Base-by-base conservation (phyloP, 192 early-diverging fungal genomes). In the Coemansia sp. region DNA sequence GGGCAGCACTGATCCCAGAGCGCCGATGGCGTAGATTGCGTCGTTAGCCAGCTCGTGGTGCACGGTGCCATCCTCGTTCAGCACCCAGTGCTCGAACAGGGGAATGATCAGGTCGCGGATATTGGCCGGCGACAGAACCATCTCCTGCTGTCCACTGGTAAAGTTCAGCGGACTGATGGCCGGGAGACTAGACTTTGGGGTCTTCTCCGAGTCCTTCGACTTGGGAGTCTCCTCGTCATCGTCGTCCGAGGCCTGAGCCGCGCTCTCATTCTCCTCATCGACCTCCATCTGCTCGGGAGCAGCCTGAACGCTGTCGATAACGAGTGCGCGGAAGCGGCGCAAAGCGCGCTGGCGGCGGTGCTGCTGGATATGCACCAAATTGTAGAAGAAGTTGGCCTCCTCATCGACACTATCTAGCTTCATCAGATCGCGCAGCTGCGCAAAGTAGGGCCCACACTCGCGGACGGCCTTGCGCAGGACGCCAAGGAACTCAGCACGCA, bases 301-400 rank as follows among this genome's bases (percentile, higher is more conserved):
- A 2, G 37, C 66, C 35, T 63, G 40, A 36, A 48, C 66, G 19
- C 48, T 69, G 2, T 35, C 42, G 29, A 62, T 27, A 3, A 77
- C 60, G 9, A 79, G 60, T 1, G 85, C 85, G 31, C 87, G 80
- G 65, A 99, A 85, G 19, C 95, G 88, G 48, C 85, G 83, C 63
- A 98, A 66, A 1, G 96, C 92, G 59, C 93, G 88, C 7, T 92
- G 69, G 61, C 98, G 93, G 65, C 98, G 90, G 75, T 99, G 98
- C 17, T 92, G 79, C 84, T 99, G 98, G 64, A 99, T 88, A 67
- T 99, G 98, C 65, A 93, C 87, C 62, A 98, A 88, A 71, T 99
- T 99, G 77, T 87, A 89, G 74, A 98, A 99, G 81, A 99, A 95
- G 63, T 90, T 96, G 6, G 93, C 89, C 69, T 99, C 72, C 45